A percentile compares a stretch with the other conserved stretches of the same genome.
phyloP scores from a whole-genome alignment of 2,329 filamentous ascomycete genomes.

The Trichoderma endophyticum region DNA sequence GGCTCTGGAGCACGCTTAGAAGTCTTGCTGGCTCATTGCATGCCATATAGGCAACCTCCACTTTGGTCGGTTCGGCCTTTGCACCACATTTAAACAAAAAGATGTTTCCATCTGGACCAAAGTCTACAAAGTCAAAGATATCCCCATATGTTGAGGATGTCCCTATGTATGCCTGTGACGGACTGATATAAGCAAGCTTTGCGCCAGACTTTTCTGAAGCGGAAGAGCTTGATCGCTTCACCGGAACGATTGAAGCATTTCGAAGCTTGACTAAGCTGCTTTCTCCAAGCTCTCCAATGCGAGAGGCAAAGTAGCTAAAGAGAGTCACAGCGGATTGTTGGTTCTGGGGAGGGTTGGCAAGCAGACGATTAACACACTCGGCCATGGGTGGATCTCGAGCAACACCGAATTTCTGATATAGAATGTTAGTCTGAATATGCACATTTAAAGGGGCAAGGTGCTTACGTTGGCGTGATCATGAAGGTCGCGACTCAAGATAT shows the following conservation, averaged over 20 bases:
- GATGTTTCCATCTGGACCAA: slow-evolving; percentile 79
- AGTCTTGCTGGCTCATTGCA: slow-evolving; percentile 79
- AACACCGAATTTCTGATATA: slow-evolving; percentile 71
- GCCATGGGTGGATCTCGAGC: slow-evolving; percentile 74
- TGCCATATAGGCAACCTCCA: slow-evolving; percentile 80
- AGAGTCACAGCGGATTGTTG: slow-evolving; percentile 64
- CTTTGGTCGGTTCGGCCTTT: slow-evolving; percentile 83
- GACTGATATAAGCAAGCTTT: slow-evolving; percentile 49
- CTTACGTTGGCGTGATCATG: slow-evolving; percentile 65
- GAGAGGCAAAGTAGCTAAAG: slow-evolving; percentile 80
- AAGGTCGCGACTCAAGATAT: slow-evolving; percentile 72
- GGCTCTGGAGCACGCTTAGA: slow-evolving; percentile 72
- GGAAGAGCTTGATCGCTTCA: slow-evolving; percentile 40
- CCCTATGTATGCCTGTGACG: slow-evolving; percentile 78
- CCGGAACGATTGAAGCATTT: slow-evolving; percentile 68
- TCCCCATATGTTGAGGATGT: slow-evolving; percentile 68
- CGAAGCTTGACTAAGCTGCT: slow-evolving; percentile 59
- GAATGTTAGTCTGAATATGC: slow-evolving; percentile 11
- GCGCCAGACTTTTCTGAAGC: slow-evolving; percentile 41
- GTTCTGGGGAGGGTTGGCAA: slow-evolving; percentile 68
- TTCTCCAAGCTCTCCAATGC: slow-evolving; percentile 69
- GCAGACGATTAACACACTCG: slow-evolving; percentile 70
- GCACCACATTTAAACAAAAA: slow-evolving; percentile 88
- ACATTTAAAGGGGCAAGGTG: neutral
- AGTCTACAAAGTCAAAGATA: slow-evolving; percentile 97